Evolutionary conservation across 768 basidiomycete species (phyloP), one percentile per base, ranked within the genome.

Genomic region (Pilatotrama ljubarskyi): DNA sequence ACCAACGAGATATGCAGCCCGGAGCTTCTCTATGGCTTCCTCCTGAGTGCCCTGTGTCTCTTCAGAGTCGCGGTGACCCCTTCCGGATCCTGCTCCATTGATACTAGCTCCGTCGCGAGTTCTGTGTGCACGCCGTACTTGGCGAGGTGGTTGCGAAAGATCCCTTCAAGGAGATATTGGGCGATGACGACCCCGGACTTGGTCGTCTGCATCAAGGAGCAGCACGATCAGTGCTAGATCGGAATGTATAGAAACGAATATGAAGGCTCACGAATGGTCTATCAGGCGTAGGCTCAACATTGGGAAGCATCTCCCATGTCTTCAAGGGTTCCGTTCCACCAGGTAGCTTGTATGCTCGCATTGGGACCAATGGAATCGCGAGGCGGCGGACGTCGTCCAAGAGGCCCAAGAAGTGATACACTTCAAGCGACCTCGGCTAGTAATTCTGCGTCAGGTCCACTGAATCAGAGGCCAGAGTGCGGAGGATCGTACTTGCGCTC

Each of bases 1-100:
- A 2, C 79, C 79, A 14, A 81, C 66, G 0, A 82, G 61, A 62
- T 70, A 80, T 2, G 70, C 66, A n/a, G 62, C 66, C 8, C 58
- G 64, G 6, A 71, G 58, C 2, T 49, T 67, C 57, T 80, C 76
- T n/a, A 55, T 44, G 0, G 48, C 41, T 35, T 72, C 70, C 25
- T 66, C 22, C 0, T 65, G 74, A 2, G 70, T 20, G 6, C 18
- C 55, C 2, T 63, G 6, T 37, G 49, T 40, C 68, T 73, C 6
- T 59, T 62, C 13, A 78, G 25, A 20, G 64, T 66, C 1, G 69
- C 74, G 0, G 62, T 60, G 10, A 79, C 75, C 25, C 62, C 56
- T 49, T 76, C 74, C 0, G 60, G 46, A 25, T 63, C 44, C 56
- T 79, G 77, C 57, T 74, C 72, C 36, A 80, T 66, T 3, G 55